Base-by-base conservation (phyloP, 2,329 filamentous ascomycete genomes). In the Ascochyta lentis region DNA sequence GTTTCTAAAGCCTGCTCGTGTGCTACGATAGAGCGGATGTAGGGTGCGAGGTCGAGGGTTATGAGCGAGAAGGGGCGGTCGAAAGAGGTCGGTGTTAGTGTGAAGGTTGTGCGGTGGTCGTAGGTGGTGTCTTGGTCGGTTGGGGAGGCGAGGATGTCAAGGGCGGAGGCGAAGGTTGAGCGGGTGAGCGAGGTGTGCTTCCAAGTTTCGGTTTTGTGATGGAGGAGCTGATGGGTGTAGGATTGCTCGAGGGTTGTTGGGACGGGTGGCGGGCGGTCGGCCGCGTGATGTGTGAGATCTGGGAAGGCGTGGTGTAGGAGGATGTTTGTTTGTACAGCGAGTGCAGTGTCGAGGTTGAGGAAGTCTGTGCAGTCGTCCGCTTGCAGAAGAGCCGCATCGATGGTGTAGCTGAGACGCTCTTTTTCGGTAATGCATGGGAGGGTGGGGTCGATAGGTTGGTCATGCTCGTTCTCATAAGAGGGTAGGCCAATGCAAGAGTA, bases 21-120 rank as follows among this genome's bases (percentile, higher is more conserved):
- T 0, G 87, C 82, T 2, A 94, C 87, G 56, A 99, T 98, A 34
- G 84, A 83, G 10, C 96, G 89, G n/a, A 98, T 85, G 72, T 91
- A 98, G 0, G 96, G 95, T 0, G 92, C 93, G 2, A 98, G 80
- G 60, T 99, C 95, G 12, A 88, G 78, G 0, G 85, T 82, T 29
- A 96, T 85, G 19, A 88, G 79, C 0, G 76, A 73, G 65, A 89
- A 78, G 0, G 86, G 86, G 39, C 90, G 86, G 66, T 96, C 92
- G 62, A 96, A 92, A 0, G 89, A 86, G 0, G 91, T 93, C 0
- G 89, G 82, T 31, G 86, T 84, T 1, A 92, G 80, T 39, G 79
- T 79, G 16, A 69, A 73, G 1, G 76, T 70, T 27, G 68, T 64
- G 19, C 60, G 64, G 19, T 67, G 48, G n/a, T 67, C 62, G 13